Base-by-base conservation (phyloP, 495 filamentous ascomycete genomes). In the Penicillium argentinense region DNA sequence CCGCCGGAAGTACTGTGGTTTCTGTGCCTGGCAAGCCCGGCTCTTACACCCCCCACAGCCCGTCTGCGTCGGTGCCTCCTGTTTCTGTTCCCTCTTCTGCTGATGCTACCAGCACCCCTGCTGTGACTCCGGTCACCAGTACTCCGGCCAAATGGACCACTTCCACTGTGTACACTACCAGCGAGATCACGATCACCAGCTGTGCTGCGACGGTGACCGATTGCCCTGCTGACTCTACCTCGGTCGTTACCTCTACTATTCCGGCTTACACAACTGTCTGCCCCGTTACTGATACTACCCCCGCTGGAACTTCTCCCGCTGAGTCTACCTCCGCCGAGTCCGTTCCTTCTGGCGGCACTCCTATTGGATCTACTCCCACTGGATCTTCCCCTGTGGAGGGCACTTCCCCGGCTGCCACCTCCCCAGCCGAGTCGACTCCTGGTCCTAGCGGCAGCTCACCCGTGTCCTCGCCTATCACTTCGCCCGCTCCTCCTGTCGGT, bases 231-330 rank as follows among this genome's bases (percentile, higher is more conserved):
- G 48, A 60, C 16, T 80, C 63, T 36, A 78, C 68, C 49, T 70
- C 66, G 19, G 73, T 81, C 2, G 71, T 76, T 19, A 81, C 80
- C 24, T 73, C 76, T 11, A 72, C 77, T 17, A 71, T 83, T 53
- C 60, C 80, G n/a, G 49, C 83, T 51, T 78, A 73, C 25, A 85
- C 82, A 16, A 85, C 83, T 28, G 62, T 83, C 45, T 79, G 75
- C 58, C 79, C 83, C 24, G 45, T 49, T 5, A 49, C 45, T n/a
- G 45, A 42, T 21, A 49, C 59, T 23, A 46, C 51, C 37, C 53
- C 57, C 13, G 37, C 45, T 48, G 53, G 17, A 23, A 21, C 18
- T 22, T 14, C 53, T 50, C 40, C 51, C 38, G n/a, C 42, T 38
- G 58, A 32, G 33, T 43, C 70, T 64, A 63, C 76, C 5, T 64